Conservation (phyloP, 2,329 filamentous ascomycete genomes). For the Fusarium sp. region DNA sequence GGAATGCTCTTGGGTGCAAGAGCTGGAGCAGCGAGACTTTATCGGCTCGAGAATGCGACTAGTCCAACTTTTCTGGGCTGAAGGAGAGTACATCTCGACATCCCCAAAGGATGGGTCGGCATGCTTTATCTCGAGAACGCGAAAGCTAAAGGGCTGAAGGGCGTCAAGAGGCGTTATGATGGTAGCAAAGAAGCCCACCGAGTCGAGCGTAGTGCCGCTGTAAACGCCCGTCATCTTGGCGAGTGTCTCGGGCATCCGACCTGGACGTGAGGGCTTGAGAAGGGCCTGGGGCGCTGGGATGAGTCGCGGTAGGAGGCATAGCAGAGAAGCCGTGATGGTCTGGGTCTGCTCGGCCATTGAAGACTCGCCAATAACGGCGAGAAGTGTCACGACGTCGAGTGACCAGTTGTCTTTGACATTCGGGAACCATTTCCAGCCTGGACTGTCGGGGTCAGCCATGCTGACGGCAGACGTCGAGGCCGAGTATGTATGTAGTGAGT, state of each 20-base stretch:
- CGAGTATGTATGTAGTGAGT: background rate
- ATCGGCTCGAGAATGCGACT: slow-evolving; percentile 22
- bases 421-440: slow-evolving; percentile 56
- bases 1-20: background rate
- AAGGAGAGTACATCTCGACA: slow-evolving; percentile 11
- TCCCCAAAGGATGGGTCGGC: slow-evolving; percentile 39
- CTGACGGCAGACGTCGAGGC: background rate
- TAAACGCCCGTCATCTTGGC: slow-evolving; percentile 67
- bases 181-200: slow-evolving; percentile 69
- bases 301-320: slow-evolving; percentile 67
- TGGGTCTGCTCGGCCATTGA: slow-evolving; percentile 67
- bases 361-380: slow-evolving; percentile 70
- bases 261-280: slow-evolving; percentile 64
- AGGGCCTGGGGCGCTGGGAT: slow-evolving; percentile 70
- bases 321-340: slow-evolving; percentile 65
- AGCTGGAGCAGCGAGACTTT: slow-evolving; percentile 11
- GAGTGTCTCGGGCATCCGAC: slow-evolving; percentile 62
- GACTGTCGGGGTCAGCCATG: slow-evolving; percentile 42
- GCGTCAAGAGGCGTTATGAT: slow-evolving; percentile 66
- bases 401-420: slow-evolving; percentile 57
- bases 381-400: slow-evolving; percentile 68
- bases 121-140: slow-evolving; percentile 60
- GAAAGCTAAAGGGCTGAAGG: slow-evolving; percentile 58
- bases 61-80: slow-evolving; percentile 14
- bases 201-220: slow-evolving; percentile 62